Evolutionary conservation across 73 alveolate species (phyloP).

Genomic region (Tetrahymena borealis): DNA sequence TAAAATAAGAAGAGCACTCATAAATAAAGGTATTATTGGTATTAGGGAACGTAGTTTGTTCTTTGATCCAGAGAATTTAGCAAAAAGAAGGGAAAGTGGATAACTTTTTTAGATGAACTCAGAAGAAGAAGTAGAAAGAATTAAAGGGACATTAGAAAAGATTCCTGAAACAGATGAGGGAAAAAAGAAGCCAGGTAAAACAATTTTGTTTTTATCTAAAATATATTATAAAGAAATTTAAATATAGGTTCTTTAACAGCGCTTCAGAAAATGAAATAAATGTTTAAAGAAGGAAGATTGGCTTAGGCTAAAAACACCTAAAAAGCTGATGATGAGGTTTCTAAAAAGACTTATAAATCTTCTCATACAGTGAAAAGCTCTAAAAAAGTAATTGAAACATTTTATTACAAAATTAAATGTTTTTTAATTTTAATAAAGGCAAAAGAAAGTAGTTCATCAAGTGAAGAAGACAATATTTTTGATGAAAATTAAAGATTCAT

Average conservation of each 20-base stretch:
- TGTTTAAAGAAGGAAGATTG: neutral
- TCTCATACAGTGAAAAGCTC: neutral
- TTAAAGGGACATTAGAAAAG: neutral
- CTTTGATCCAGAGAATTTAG: neutral
- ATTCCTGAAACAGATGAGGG: neutral
- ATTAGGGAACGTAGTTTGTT: neutral
- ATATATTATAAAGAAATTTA: neutral
- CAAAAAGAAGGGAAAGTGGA: neutral
- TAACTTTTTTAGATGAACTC: neutral
- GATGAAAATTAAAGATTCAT: neutral
- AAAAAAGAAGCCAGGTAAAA: neutral
- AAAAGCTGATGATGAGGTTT: neutral
- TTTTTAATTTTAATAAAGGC: neutral
- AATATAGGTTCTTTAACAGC: neutral
- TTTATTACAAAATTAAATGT: neutral
- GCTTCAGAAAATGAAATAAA: neutral
- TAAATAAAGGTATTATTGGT: neutral
- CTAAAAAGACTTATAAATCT: neutral
- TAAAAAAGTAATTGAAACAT: neutral
- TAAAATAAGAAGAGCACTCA: neutral
- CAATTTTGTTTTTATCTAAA: neutral
- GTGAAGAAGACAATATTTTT: neutral
- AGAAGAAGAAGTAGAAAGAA: neutral
- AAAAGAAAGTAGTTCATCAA: neutral
- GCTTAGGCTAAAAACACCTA: neutral